Percentiles rank a stretch among this genome's conserved stretches.
phyloP scores from a whole-genome alignment of 805 yeast genomes.

The Dipodascus geniculatus region DNA sequence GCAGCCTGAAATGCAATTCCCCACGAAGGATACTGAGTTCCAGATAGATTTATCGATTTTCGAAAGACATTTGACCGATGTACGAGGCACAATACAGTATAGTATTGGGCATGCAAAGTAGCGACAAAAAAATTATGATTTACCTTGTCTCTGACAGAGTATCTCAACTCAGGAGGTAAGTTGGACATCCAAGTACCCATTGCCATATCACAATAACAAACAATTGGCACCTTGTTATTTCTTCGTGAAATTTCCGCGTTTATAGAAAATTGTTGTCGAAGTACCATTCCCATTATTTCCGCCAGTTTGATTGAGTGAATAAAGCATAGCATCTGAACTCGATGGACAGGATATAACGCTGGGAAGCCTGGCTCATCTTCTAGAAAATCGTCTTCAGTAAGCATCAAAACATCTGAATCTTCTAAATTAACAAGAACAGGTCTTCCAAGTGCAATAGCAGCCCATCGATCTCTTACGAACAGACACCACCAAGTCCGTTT shows the following conservation, averaged over 20 bases:
- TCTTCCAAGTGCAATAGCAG: constrained; percentile 63
- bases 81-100: not conserved
- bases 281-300: not conserved
- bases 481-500: constrained; percentile 71
- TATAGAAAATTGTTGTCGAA: not conserved
- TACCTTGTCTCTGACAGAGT: not conserved
- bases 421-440: constrained; percentile 57
- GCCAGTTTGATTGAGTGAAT: not conserved
- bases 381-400: constrained; percentile 51
- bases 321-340: not conserved
- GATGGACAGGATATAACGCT: constrained; percentile 7
- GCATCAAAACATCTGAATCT: constrained; percentile 69
- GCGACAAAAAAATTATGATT: constrained; percentile 1
- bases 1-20: constrained; percentile 3
- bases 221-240: not conserved
- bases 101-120: constrained; percentile 1
- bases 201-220: not conserved
- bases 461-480: constrained; percentile 56
- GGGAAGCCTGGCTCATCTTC: constrained; percentile 35
- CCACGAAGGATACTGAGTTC: constrained; percentile 27
- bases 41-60: constrained; percentile 14
- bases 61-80: constrained; percentile 20
- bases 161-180: constrained; percentile 1
- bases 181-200: not conserved
- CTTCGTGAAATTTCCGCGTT: constrained; percentile 1